Evolutionary conservation across 163 green algal species (phyloP).

Genomic region (Chlorella variabilis): DNA sequence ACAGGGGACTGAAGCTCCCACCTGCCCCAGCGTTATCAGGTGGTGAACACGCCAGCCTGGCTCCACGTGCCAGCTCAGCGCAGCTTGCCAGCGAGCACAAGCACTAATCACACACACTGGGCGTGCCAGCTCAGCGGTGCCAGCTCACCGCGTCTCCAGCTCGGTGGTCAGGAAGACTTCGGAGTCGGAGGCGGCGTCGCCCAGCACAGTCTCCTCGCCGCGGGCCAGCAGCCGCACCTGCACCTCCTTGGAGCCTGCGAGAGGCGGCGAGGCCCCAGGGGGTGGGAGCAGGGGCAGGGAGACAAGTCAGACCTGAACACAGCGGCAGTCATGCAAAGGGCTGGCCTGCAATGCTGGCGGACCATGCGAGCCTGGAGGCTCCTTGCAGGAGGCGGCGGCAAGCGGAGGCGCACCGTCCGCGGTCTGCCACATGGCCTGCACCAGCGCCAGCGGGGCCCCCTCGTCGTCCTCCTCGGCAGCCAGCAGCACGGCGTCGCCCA

Average conservation of each 20-base stretch:
- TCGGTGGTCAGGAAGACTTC: slow-evolving; percentile 89
- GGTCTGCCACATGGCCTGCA: slow-evolving; percentile 76
- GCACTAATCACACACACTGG: too few species aligned
- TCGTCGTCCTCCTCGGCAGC: slow-evolving; percentile 36
- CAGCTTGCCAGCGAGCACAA: too few species aligned
- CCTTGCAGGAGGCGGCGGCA: too few species aligned
- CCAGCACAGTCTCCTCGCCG: slow-evolving; percentile 88
- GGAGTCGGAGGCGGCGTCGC: slow-evolving; percentile 77
- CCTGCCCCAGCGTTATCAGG: too few species aligned
- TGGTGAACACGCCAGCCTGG: too few species aligned
- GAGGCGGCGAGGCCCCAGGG: neutral
- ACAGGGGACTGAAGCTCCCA: too few species aligned
- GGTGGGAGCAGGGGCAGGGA: neutral
- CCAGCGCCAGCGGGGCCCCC: slow-evolving; percentile 62
- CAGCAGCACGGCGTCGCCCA: slow-evolving; percentile 70
- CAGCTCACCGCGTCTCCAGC: slow-evolving; percentile 46
- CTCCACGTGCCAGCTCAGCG: too few species aligned
- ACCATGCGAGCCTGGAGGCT: too few species aligned
- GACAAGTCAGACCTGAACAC: neutral
- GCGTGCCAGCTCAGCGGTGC: neutral
- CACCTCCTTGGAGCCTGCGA: slow-evolving; percentile 41
- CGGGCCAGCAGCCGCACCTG: slow-evolving; percentile 81
- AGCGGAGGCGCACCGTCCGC: neutral
- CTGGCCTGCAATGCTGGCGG: neutral
- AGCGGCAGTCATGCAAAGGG: neutral